Evolutionary conservation across 768 basidiomycete genomes (phyloP), one percentile per base, ranked within the genome.

Genomic region (Termitomyces sp.): DNA sequence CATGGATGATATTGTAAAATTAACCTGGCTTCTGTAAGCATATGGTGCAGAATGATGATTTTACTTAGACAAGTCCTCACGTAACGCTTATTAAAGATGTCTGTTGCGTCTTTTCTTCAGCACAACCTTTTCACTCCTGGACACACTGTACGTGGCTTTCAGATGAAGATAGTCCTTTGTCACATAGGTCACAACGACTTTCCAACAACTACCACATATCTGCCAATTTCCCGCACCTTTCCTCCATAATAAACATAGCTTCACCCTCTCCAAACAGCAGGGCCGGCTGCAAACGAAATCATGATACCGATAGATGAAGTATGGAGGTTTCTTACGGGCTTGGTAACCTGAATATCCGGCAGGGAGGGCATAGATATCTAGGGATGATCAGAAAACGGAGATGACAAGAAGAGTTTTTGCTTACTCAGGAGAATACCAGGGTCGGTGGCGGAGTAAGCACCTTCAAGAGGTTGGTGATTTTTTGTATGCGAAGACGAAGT

Each of bases 361-460:
- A 4, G 72, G 72, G 11, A 72, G 65, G 18, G 49, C 59, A 58
- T 74, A 72, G 27, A 73, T 74, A 55, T 72, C 71, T 16, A 20
- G 22, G 31, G 42, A 49, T 22, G 15, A 11, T 44, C 24, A n/a
- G 42, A 22, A 18, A 20, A 12, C 24, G 27, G 20, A 33, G 6
- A 33, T 44, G 20, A 8, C 3, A 15, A 44, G 24, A 27, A 24
- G 6, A 20, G 20, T 37, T n/a, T n/a, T 24, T 9, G 62, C 66
- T 57, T 52, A 74, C 73, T 72, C 39, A 73, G 55, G n/a, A 73
- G 58, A 49, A 72, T 73, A 5, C 70, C 73, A 16, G 72, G 72
- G 52, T 74, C 72, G 22, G 62, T 66, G 4, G 68, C 68, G 12
- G 70, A 68, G 54, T 74, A 74, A 44, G 68, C 73, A 48, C 67